These are phyloP conservation scores for Hanseniaspora gamundiae DNA, from an alignment of 1,139 yeast species.

Conservation along the genomic window DNA sequence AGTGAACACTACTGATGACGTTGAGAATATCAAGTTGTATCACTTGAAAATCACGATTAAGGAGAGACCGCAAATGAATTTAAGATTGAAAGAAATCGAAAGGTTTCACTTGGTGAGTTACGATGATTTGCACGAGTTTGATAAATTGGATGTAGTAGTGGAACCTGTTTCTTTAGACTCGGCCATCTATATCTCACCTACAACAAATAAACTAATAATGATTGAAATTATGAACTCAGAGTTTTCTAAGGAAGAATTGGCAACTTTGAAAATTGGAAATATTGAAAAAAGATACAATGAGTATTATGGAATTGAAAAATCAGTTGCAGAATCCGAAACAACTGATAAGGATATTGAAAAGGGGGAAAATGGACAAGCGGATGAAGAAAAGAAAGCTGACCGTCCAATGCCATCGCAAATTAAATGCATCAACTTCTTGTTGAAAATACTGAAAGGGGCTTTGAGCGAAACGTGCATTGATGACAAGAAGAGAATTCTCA, in stretches of 20 bases:
- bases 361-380: slow-evolving; percentile 7
- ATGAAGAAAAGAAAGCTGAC: slow-evolving; percentile 19
- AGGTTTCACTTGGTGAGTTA: not conserved
- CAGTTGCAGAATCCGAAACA: no score
- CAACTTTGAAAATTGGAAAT: slow-evolving; percentile 28
- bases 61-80: slow-evolving; percentile 17
- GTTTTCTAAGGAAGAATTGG: slow-evolving; percentile 27
- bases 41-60: slow-evolving; percentile 28
- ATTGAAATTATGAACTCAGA: slow-evolving; percentile 34
- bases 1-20: slow-evolving; percentile 10
- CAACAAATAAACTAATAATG: slow-evolving; percentile 31
- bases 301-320: not conserved
- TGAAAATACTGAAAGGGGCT: slow-evolving; percentile 54
- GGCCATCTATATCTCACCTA: slow-evolving; percentile 32
- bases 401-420: slow-evolving; percentile 33
- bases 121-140: slow-evolving; percentile 27
- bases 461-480: slow-evolving; percentile 32
- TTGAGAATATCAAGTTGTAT: slow-evolving; percentile 20
- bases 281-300: slow-evolving; percentile 28
- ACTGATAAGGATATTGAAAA: not conserved
- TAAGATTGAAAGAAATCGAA: slow-evolving; percentile 11
- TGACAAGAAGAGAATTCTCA: slow-evolving; percentile 40
- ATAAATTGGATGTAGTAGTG: slow-evolving; percentile 25
- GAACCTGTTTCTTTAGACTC: slow-evolving; percentile 25
- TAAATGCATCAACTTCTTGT: slow-evolving; percentile 44